Evolutionary conservation across 805 yeast genomes (phyloP), one percentile per base, ranked within the genome.

Genomic region (Metschnikowia amazonensis): DNA sequence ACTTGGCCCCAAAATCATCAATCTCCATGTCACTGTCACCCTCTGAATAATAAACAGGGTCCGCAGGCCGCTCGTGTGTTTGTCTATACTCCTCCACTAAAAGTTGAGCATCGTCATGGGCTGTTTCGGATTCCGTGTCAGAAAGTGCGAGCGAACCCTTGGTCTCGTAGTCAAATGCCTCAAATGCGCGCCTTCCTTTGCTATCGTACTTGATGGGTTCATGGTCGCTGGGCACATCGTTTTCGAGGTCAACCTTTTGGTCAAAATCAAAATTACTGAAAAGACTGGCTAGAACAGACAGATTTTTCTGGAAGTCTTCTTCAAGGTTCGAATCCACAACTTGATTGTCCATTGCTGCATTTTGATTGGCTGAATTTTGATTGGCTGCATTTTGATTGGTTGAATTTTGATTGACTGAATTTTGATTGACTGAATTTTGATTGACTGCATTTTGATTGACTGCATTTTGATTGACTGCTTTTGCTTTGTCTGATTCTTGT

Each of bases 231-330:
- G 48, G 55, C 16, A 63, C 72, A 27, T 64, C 74, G 6, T 18
- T 25, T 16, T 67, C 66, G 14, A 74, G 56, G 1, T 65, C 73
- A 16, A 76, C 47, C 3, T 81, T 79, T 53, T 72, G 74, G 37
- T 79, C 81, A 50, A 80, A 80, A 55, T 82, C 76, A 49, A 70
- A 76, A 5, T 61, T 67, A 0, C 61, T 66, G 41, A 84, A 62
- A 42, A 84, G 57, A 5, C 68, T 63, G 3, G 76, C 75, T 27
- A 84, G 57, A 3, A 82, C 69, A 36, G 72, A 69, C 23, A 62
- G 68, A 36, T 73, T 75, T 50, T 73, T 65, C 14, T 40, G 45
- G 8, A 40, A 57, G 39, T 68, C 74, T 7, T 42, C 46, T 10
- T 36, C 38, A 14, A 41, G 24, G 24, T 21, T 21, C 6, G 6